phyloP scores from a whole-genome alignment of 2,329 filamentous ascomycete genomes.

The Periconia macrospinosa region DNA sequence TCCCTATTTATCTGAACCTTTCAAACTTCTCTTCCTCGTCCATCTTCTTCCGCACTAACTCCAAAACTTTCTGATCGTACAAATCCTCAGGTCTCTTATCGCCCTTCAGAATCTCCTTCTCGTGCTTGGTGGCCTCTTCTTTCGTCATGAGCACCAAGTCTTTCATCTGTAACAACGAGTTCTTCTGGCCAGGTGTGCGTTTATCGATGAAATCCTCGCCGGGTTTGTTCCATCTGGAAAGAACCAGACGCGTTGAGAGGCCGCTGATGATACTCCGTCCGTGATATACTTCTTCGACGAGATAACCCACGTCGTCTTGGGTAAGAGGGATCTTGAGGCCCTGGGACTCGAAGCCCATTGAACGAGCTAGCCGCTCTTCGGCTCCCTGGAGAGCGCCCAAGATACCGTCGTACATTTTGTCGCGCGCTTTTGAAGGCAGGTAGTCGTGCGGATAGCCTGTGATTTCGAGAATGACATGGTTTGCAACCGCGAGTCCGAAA shows the following conservation, averaged over 20 bases:
- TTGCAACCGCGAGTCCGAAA: conserved; percentile 88
- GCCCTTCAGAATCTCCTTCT: conserved; percentile 74
- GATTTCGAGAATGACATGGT: conserved; percentile 85
- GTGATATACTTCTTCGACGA: conserved; percentile 85
- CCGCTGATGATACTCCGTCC: conserved; percentile 83
- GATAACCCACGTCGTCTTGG: conserved; percentile 78
- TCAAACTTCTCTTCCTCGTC: conserved; percentile 65
- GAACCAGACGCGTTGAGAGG: conserved; percentile 73
- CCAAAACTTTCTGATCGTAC: conserved; percentile 70
- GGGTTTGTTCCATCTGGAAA: conserved; percentile 80
- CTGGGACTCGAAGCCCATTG: conserved; percentile 55
- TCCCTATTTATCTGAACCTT: conserved; percentile 47
- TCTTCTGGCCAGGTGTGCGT: conserved; percentile 73
- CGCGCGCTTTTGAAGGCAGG: conserved; percentile 74
- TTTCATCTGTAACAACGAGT: conserved; percentile 66
- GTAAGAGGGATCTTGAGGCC: conserved; percentile 81
- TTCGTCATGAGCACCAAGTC: conserved; percentile 91
- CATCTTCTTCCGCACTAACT: conserved; percentile 67
- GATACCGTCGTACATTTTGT: conserved; percentile 90
- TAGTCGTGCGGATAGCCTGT: conserved; percentile 85
- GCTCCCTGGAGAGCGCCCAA: conserved; percentile 72
- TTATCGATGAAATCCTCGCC: conserved; percentile 64
- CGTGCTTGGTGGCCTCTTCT: conserved; percentile 80
- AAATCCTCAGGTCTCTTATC: conserved; percentile 69
- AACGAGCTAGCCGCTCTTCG: conserved; percentile 73